A percentile compares a stretch with the other conserved stretches of the same genome.
phyloP scores from a whole-genome alignment of 805 yeast species.

The Yamadazyma olivae region DNA sequence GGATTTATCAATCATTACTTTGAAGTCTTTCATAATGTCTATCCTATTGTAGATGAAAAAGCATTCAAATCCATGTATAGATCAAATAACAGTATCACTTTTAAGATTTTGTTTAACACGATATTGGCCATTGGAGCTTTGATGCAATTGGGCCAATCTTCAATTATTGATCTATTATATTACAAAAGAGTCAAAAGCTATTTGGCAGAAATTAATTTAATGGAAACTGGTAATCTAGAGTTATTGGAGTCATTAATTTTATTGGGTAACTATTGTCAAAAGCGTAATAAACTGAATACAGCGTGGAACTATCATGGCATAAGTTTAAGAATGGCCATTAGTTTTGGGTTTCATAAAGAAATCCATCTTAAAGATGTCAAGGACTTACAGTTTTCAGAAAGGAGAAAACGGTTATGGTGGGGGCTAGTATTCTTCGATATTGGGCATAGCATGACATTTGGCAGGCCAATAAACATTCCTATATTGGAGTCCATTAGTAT shows the following conservation, averaged over 20 bases:
- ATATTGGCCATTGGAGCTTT: constrained; percentile 69
- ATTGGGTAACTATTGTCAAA: constrained; percentile 59
- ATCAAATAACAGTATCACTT: constrained; percentile 38
- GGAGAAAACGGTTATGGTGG: constrained; percentile 67
- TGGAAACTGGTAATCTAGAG: constrained; percentile 60
- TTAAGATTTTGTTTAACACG: constrained; percentile 54
- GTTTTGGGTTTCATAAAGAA: constrained; percentile 60
- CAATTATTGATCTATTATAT: constrained; percentile 44
- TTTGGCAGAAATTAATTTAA: constrained; percentile 41
- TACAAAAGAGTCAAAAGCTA: constrained; percentile 50
- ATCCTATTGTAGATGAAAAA: constrained; percentile 55
- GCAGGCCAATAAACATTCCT: constrained; percentile 60
- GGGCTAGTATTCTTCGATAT: constrained; percentile 61
- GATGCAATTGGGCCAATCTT: constrained; percentile 56
- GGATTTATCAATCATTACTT: constrained; percentile 29
- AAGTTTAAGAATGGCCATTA: constrained; percentile 64
- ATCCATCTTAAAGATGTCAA: constrained; percentile 14
- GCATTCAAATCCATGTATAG: constrained; percentile 42
- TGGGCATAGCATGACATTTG: constrained; percentile 62
- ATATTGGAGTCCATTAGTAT: constrained; percentile 45
- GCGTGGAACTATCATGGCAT: constrained; percentile 68
- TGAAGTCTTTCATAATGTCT: constrained; percentile 56
- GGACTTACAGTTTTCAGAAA: constrained; percentile 36
- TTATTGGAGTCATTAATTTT: constrained; percentile 40
- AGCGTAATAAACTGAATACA: constrained; percentile 63